Evolutionary conservation across 768 basidiomycete genomes (phyloP), one percentile per base, ranked within the genome.

Genomic region (Artomyces pyxidatus): DNA sequence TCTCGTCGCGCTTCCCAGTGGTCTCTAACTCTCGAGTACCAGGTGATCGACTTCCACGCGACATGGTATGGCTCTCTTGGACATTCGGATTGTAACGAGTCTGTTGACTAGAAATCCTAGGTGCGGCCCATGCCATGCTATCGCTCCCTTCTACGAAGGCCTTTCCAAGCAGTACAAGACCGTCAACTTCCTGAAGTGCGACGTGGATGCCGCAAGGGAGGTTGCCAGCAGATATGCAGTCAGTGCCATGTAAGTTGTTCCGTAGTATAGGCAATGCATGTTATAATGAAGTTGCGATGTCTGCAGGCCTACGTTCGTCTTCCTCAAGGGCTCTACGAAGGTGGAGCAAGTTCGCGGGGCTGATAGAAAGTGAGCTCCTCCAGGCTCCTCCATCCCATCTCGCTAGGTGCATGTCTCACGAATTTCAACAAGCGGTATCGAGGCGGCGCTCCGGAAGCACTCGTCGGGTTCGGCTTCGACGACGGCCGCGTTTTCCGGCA

Each of bases 11-110:
- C 37, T 39, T 37, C 32, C n/a, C 47, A 40, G 10, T 26, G 28
- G 42, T 54, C 38, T 28, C 22, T 27, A 29, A 39, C 53, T 32
- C 37, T 37, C 42, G 37, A 19, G 26, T 26, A 47, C 21, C 42
- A 88, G 86, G 82, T 91, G 51, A 87, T 91, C 52, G 88, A 91
- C 66, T 91, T 91, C 60, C 85, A 89, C 63, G 88, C 88, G 48
- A 76, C 81, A 52, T 91, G 88, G 88, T 87, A 55, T 55, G 67
- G 17, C 16, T 8, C 28, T 26, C 17, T 40, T n/a, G n/a, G n/a
- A n/a, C n/a, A n/a, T n/a, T n/a, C n/a, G n/a, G n/a, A n/a, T n/a
- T n/a, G n/a, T n/a, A n/a, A n/a, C n/a, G n/a, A n/a, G n/a, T n/a
- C n/a, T n/a, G 43, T 17, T 61, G 39, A 55, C 49, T 26, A 37